Evolutionary conservation across 2,329 filamentous ascomycete species (phyloP).

Genomic region (Scedosporium aurantiacum): DNA sequence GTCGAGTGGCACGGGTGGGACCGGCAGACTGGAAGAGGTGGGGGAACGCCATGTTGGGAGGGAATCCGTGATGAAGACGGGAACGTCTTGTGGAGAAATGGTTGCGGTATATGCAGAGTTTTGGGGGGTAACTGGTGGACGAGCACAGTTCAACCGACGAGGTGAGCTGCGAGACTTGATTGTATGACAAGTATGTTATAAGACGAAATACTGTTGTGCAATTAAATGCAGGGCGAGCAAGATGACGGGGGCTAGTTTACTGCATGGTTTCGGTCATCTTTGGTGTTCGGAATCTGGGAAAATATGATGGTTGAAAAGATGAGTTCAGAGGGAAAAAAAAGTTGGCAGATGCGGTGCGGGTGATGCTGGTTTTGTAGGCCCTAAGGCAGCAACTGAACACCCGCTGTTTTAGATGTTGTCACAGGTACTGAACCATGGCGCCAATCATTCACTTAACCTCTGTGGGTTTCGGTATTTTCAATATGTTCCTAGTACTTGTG

Average conservation of each 20-base stretch:
- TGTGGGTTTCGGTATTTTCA: neutral
- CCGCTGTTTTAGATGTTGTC: too few relatives aligned
- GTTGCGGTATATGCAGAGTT: constrained; percentile 45
- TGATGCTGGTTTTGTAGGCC: constrained; percentile 16
- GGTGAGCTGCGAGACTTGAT: constrained; percentile 25
- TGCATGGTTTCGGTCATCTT: constrained; percentile 26
- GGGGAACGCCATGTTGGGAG: constrained; percentile 72
- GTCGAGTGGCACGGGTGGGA: constrained; percentile 46
- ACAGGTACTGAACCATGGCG: too few relatives aligned
- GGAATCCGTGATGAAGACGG: constrained; percentile 77
- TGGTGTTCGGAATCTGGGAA: constrained; percentile 37
- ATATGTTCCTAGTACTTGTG: neutral
- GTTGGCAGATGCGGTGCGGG: constrained; percentile 7
- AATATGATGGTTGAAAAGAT: constrained; percentile 30
- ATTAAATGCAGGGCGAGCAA: constrained; percentile 13
- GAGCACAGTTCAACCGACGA: constrained; percentile 58
- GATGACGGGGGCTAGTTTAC: constrained; percentile 27
- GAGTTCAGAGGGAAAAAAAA: constrained; percentile 22
- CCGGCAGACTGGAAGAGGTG: constrained; percentile 52
- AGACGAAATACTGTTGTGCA: neutral
- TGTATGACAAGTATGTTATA: constrained; percentile 12
- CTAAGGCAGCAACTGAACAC: neutral
- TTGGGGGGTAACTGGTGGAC: constrained; percentile 44
- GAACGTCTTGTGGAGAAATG: constrained; percentile 54
- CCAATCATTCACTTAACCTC: neutral